Conservation (phyloP, 768 basidiomycete species). For the Kwoniella dendrophila region DNA sequence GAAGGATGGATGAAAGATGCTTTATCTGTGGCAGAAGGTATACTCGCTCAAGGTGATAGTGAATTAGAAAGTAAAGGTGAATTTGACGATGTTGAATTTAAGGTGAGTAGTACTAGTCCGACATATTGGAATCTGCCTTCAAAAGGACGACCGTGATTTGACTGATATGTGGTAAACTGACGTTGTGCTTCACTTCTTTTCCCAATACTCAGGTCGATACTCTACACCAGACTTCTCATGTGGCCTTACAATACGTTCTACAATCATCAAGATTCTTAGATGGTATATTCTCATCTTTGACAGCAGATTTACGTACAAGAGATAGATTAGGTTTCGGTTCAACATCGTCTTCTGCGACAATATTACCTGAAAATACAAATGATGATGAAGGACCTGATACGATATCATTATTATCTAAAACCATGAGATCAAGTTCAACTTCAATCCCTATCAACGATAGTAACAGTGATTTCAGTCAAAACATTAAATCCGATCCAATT, state of each 20-base stretch:
- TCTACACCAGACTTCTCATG: slow-evolving; percentile 45
- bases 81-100: slow-evolving; percentile 53
- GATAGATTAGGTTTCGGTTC: slow-evolving; percentile 22
- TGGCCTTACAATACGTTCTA: slow-evolving; percentile 49
- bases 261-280: slow-evolving; percentile 53
- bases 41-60: slow-evolving; percentile 31
- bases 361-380: slow-evolving; percentile 1
- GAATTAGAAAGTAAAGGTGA: slow-evolving; percentile 37
- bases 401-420: slow-evolving; percentile 28
- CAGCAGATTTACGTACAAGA: slow-evolving; percentile 45
- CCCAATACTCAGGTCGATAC: slow-evolving; percentile 50
- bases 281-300: slow-evolving; percentile 52
- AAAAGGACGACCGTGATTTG: too few relatives aligned
- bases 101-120: slow-evolving; percentile 39
- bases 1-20: slow-evolving; percentile 53
- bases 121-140: too few relatives aligned
- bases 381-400: slow-evolving; percentile 36
- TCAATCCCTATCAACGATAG: not conserved
- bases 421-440: slow-evolving; percentile 15
- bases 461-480: not conserved
- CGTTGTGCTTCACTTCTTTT: too few relatives aligned
- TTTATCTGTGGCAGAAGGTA: slow-evolving; percentile 55
- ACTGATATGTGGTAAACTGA: too few relatives aligned
- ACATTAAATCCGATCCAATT: slow-evolving; percentile 39
- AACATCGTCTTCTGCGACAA: not conserved